A percentile compares a stretch with the other conserved stretches of the same genome.
Evolutionary conservation across 2,329 filamentous ascomycete genomes (phyloP).

Genomic region (Penicillium oxalicum): DNA sequence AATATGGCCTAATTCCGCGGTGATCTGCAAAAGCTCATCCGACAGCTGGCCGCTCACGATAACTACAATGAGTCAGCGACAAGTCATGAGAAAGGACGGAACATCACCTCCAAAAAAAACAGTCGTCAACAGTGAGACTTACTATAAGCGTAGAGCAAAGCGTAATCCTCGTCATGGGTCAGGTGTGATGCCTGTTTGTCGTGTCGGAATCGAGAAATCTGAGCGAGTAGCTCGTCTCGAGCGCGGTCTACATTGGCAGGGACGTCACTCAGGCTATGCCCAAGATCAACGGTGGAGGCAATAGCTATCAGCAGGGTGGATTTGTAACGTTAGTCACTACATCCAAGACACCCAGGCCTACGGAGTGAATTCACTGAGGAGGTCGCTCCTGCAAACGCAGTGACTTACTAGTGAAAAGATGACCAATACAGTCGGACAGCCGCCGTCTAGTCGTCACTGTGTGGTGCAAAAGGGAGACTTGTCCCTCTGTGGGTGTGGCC

Average conservation of each 20-base stretch:
- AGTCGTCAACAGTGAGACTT: neutral
- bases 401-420: neutral
- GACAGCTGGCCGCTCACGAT: constrained; percentile 57
- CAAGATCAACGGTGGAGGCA: neutral
- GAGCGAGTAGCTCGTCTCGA: neutral
- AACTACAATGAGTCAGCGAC: constrained; percentile 60
- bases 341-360: too few relatives aligned
- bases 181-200: neutral
- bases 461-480: neutral
- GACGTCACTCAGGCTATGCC: neutral
- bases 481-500: constrained; percentile 34
- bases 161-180: neutral
- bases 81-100: too few relatives aligned
- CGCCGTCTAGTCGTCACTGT: neutral
- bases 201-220: constrained; percentile 1
- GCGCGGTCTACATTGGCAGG: neutral
- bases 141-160: constrained; percentile 1
- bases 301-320: neutral
- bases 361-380: too few relatives aligned
- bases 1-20: constrained; percentile 46
- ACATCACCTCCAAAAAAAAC: too few relatives aligned
- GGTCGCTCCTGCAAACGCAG: neutral
- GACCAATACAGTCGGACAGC: neutral
- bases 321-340: neutral
- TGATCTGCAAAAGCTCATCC: constrained; percentile 49